Evolutionary conservation across 1,284 basidiomycete species (phyloP).

Genomic region (Athelia psychrophila): DNA sequence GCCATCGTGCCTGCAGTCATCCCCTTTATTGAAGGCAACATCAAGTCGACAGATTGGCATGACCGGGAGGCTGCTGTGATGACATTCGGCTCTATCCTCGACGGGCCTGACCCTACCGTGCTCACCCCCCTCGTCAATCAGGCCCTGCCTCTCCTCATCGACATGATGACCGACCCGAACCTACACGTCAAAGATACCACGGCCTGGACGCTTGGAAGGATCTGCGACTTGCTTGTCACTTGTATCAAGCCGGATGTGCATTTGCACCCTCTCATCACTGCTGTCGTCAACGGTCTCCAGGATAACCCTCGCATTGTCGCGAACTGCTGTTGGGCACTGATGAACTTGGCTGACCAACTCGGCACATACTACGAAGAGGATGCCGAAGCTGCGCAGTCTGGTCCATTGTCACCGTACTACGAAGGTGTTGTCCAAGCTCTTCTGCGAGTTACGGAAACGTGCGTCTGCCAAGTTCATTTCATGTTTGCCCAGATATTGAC

Average conservation of each 20-base stretch:
- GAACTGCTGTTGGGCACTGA: slow-evolving; percentile 96
- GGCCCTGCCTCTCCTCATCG: slow-evolving; percentile 91
- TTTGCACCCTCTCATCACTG: slow-evolving; percentile 80
- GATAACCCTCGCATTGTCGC: slow-evolving; percentile 87
- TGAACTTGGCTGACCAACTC: slow-evolving; percentile 91
- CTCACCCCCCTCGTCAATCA: slow-evolving; percentile 92
- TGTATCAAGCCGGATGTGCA: slow-evolving; percentile 91
- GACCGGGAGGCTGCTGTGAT: slow-evolving; percentile 96
- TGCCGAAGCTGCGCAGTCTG: slow-evolving; percentile 39
- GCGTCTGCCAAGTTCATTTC: slow-evolving; percentile 21
- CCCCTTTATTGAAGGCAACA: slow-evolving; percentile 97
- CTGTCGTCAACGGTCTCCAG: slow-evolving; percentile 79
- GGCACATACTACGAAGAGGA: slow-evolving; percentile 61
- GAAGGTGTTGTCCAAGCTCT: slow-evolving; percentile 84
- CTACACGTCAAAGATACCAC: slow-evolving; percentile 94
- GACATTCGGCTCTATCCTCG: slow-evolving; percentile 97
- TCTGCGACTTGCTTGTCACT: slow-evolving; percentile 87
- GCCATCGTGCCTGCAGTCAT: slow-evolving; percentile 91
- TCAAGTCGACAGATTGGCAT: slow-evolving; percentile 92
- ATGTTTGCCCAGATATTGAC: neutral
- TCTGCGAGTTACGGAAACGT: slow-evolving; percentile 85
- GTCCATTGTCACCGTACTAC: slow-evolving; percentile 86
- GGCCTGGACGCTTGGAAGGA: slow-evolving; percentile 96
- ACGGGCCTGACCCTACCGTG: slow-evolving; percentile 87
- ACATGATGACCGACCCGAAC: slow-evolving; percentile 91